A percentile compares a stretch with the other conserved stretches of the same genome.
phyloP scores from a whole-genome alignment of 495 filamentous ascomycete genomes.

The Hyaloscypha bicolor region DNA sequence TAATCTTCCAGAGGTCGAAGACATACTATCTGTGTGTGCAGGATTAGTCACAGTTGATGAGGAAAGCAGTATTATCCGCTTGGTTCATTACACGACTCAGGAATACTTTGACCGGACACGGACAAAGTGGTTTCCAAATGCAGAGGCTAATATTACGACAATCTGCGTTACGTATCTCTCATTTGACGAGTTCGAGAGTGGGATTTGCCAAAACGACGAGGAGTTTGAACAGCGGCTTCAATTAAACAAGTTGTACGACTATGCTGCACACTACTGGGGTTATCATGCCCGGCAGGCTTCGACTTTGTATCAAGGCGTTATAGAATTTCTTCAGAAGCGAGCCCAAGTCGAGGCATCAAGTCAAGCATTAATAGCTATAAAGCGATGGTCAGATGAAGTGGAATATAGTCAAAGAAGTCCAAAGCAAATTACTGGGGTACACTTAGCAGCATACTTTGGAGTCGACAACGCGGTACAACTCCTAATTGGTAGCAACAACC shows the following conservation, averaged over 20 bases:
- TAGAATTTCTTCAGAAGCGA: background rate
- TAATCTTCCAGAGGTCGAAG: background rate
- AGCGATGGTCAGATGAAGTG: background rate
- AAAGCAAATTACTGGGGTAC: background rate
- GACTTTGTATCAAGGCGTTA: background rate
- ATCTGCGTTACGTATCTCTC: background rate
- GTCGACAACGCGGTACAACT: background rate
- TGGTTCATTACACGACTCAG: background rate
- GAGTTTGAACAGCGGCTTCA: background rate
- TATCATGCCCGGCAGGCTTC: background rate
- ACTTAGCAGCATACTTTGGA: constrained; percentile 1
- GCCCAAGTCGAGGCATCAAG: constrained; percentile 21
- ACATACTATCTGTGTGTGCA: background rate
- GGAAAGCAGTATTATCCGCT: background rate
- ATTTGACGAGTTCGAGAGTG: background rate
- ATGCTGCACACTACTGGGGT: background rate
- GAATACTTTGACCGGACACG: constrained; percentile 2
- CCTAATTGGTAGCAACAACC: constrained; percentile 7
- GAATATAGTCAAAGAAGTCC: background rate
- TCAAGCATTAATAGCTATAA: background rate
- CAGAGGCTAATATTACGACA: background rate
- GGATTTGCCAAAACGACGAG: background rate
- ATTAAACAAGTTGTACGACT: constrained; percentile 1
- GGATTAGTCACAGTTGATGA: constrained; percentile 2
- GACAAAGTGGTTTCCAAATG: background rate